Percentiles rank a stretch among this genome's conserved stretches.
phyloP scores from a whole-genome alignment of 768 basidiomycete species.

The Pholiota microspora region DNA sequence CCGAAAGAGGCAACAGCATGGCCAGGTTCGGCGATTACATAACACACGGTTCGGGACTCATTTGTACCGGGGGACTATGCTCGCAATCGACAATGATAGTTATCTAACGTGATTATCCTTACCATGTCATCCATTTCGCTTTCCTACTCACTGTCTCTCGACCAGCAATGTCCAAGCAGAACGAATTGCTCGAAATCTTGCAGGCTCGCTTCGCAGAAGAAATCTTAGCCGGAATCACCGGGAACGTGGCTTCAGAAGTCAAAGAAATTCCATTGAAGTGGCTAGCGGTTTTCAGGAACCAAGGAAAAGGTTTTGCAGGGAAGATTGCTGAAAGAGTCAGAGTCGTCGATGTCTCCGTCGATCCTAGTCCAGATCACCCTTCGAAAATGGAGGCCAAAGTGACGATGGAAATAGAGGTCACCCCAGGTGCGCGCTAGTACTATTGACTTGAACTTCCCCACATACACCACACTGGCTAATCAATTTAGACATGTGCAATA shows the following conservation, averaged over 20 bases:
- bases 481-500: constrained; percentile 46
- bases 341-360: constrained; percentile 40
- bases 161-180: constrained; percentile 2
- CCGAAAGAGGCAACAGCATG: neutral
- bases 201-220: constrained; percentile 21
- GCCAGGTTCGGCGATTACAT: neutral
- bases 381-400: constrained; percentile 34
- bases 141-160: neutral
- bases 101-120: neutral
- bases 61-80: neutral
- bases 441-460: too few species aligned
- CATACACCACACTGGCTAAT: too few species aligned
- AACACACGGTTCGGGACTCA: neutral
- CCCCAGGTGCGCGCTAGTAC: constrained; percentile 44
- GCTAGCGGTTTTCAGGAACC: constrained; percentile 30
- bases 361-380: constrained; percentile 33
- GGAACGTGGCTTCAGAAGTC: constrained; percentile 33
- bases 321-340: constrained; percentile 25
- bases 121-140: neutral
- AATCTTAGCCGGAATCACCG: constrained; percentile 24
- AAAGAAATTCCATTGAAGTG: constrained; percentile 38
- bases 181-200: constrained; percentile 14
- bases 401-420: constrained; percentile 41
- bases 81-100: neutral
- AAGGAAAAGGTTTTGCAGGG: constrained; percentile 29